Conservation (phyloP, 495 filamentous ascomycete genomes). For the Penicillium flavigenum region DNA sequence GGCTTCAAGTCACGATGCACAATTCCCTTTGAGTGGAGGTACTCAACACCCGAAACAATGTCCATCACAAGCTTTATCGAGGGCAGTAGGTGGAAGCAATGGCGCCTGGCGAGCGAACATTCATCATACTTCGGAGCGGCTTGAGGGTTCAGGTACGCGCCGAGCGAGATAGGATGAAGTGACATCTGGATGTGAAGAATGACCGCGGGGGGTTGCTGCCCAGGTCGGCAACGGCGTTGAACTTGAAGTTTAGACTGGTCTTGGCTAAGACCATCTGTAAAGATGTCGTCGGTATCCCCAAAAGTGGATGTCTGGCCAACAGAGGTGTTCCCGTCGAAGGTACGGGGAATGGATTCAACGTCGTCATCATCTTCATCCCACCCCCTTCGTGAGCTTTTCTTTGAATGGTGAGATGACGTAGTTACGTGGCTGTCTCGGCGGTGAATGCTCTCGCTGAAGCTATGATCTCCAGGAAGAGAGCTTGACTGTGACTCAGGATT, state of each 20-base stretch:
- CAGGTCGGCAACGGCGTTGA: slow-evolving; percentile 26
- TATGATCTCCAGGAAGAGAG: slow-evolving; percentile 29
- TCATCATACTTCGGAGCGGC: slow-evolving; percentile 9
- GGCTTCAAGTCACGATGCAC: slow-evolving; percentile 72
- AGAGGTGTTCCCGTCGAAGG: slow-evolving; percentile 29
- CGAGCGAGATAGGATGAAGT: slow-evolving; percentile 50
- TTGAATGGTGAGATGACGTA: slow-evolving; percentile 30
- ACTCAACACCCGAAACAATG: slow-evolving; percentile 53
- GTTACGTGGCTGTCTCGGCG: slow-evolving; percentile 30
- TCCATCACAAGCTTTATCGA: slow-evolving; percentile 45
- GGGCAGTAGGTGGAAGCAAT: slow-evolving; percentile 51
- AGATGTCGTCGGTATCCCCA: slow-evolving; percentile 47
- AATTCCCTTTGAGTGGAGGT: slow-evolving; percentile 60
- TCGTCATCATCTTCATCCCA: slow-evolving; percentile 39
- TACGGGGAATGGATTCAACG: slow-evolving; percentile 43
- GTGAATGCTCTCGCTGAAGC: slow-evolving; percentile 20
- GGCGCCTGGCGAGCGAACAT: slow-evolving; percentile 28
- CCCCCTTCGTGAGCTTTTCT: slow-evolving; percentile 33
- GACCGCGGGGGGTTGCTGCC: slow-evolving; percentile 38
- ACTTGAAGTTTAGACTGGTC: slow-evolving; percentile 41
- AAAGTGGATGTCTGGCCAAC: slow-evolving; percentile 36
- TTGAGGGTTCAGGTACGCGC: slow-evolving; percentile 45
- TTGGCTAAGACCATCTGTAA: slow-evolving; percentile 50
- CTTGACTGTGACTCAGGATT: slow-evolving; percentile 12
- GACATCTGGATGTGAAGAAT: slow-evolving; percentile 58